These are phyloP conservation scores for Phyllosticta ampelicida DNA, from an alignment of 2,329 filamentous ascomycete species.

Conservation along the genomic window DNA sequence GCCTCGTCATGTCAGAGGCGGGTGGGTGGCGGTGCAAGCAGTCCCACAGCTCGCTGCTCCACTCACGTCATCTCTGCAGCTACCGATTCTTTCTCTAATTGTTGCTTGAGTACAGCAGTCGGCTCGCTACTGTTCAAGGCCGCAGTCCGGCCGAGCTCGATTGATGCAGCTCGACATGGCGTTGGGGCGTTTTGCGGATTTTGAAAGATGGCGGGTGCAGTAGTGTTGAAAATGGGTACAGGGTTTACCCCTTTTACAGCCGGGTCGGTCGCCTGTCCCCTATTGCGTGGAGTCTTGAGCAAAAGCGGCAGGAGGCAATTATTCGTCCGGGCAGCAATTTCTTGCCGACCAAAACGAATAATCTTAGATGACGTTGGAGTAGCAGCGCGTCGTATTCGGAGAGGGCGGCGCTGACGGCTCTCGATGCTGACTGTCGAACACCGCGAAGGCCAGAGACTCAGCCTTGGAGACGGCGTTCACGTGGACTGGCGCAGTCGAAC, in stretches of 20 bases:
- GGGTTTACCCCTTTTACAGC: neutral
- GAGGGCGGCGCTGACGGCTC: neutral
- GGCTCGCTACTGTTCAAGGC: neutral
- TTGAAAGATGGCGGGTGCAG: neutral
- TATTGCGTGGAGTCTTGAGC: neutral
- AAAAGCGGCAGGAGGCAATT: neutral
- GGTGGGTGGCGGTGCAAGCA: neutral
- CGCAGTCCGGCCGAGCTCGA: neutral
- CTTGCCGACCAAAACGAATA: neutral
- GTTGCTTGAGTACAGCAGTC: neutral
- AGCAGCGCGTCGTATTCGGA: neutral
- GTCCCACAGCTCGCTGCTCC: too few species aligned
- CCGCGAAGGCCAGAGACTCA: too few species aligned
- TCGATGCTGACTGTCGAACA: neutral
- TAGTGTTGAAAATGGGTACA: neutral
- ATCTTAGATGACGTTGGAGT: neutral
- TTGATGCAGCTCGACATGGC: neutral
- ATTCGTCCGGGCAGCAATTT: neutral
- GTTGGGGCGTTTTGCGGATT: neutral
- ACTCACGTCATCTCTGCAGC: neutral
- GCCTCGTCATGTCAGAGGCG: neutral
- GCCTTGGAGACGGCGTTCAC: neutral
- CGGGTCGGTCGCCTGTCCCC: neutral
- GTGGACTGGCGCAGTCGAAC: neutral
- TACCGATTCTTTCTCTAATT: neutral